Base-by-base conservation (phyloP, 441 rosid species). In the Dalechampia spathulata region DNA sequence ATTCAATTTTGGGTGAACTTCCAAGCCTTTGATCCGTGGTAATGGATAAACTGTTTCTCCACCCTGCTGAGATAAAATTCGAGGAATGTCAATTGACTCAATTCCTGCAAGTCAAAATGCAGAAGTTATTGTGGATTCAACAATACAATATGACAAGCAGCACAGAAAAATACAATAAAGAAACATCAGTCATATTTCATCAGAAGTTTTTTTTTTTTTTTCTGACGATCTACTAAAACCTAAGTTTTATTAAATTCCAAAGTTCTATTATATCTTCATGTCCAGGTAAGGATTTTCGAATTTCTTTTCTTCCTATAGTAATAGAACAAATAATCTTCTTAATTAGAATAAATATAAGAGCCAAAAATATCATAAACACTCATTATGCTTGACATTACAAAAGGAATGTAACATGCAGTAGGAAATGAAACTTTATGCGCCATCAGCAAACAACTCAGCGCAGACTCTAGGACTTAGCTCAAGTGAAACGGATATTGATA, bases 11-110 rank as follows among this genome's bases (percentile, higher is more conserved):
- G 97, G 83, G 65, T 94, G 99, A 70, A 85, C 90, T 90, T 88
- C 99, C 45, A 95, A 61, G 60, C 77, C 72, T 75, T 66, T 88
- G 63, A 95, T 85, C 56, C 86, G 76, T 41, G 99, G 99, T 68
- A 91, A 72, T 63, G 98, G 98, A 71, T 91, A 95, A 66, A 95
- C 95, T 42, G 99, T 73, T 82, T 95, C 99, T 64, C 98, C 99
- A 52, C 96, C 96, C 77, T 86, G 90, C 71, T 90, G 96, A 62
- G 95, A 90, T 57, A 95, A 83, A 78, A 95, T 70, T 60, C 82
- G 81, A 66, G 97, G 98, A 55, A 94, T 76, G 70, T 94, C 98
- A 58, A 90, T 75, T 34, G 91, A 69, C 63, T 90, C 99, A 69
- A 88, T 90, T 62, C 95, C 99, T 90, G 87, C 71, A 80, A 63